phyloP scores from a whole-genome alignment of 805 yeast genomes.

The Blastobotrys terrestris region DNA sequence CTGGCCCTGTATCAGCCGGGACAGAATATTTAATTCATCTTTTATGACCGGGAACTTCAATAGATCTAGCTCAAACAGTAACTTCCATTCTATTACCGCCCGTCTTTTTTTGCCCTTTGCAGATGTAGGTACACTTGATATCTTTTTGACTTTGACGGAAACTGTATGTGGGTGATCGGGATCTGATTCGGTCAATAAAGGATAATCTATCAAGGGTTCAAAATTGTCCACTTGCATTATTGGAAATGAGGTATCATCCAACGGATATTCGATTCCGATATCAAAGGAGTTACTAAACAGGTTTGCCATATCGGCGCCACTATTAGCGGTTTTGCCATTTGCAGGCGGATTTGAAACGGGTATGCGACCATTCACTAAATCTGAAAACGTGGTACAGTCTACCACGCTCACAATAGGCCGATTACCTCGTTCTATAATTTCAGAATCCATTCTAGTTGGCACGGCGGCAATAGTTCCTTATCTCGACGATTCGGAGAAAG shows the following conservation, averaged over 20 bases:
- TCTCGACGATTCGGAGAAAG: neutral
- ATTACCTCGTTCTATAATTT: neutral
- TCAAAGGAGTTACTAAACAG: constrained; percentile 3
- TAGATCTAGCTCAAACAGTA: neutral
- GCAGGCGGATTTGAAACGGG: neutral
- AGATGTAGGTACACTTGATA: neutral
- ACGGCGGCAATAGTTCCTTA: neutral
- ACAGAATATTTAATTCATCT: neutral
- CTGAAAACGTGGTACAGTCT: neutral
- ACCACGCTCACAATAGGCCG: neutral
- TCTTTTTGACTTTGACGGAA: neutral
- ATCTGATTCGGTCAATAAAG: neutral
- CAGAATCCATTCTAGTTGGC: neutral
- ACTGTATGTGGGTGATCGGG: neutral
- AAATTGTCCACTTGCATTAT: neutral
- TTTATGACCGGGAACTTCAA: neutral
- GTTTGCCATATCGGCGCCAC: neutral
- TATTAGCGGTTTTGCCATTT: neutral
- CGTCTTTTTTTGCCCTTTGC: neutral
- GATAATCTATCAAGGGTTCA: neutral
- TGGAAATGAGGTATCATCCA: neutral
- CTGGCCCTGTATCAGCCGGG: neutral
- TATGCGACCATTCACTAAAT: neutral
- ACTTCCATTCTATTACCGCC: neutral
- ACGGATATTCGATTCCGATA: constrained; percentile 6